Evolutionary conservation across 768 basidiomycete species (phyloP).

Genomic region (Panaeolus cyanescens): DNA sequence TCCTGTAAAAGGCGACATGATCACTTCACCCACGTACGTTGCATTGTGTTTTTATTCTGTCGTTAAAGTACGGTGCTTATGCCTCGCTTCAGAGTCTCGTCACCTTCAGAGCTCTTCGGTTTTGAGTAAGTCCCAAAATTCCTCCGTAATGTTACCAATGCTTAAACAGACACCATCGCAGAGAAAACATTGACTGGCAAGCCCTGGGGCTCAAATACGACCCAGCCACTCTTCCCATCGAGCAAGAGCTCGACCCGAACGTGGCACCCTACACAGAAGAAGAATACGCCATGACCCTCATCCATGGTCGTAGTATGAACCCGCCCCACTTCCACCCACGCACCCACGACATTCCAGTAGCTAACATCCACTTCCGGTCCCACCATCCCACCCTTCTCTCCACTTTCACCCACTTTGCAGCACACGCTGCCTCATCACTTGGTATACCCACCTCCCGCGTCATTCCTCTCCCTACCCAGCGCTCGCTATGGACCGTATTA

Average conservation of each 20-base stretch:
- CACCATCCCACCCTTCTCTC: constrained; percentile 68
- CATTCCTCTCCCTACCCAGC: constrained; percentile 69
- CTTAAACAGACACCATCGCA: background rate
- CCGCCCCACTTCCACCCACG: constrained; percentile 57
- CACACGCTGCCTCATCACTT: constrained; percentile 83
- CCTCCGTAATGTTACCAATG: background rate
- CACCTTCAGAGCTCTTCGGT: background rate
- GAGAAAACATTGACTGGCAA: background rate
- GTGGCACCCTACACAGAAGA: constrained; percentile 34
- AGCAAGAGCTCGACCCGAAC: constrained; percentile 16
- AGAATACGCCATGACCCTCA: constrained; percentile 53
- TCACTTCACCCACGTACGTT: background rate
- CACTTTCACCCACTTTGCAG: constrained; percentile 81
- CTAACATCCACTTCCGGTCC: constrained; percentile 81
- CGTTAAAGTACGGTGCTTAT: background rate
- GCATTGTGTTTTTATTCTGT: background rate
- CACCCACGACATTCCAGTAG: constrained; percentile 75
- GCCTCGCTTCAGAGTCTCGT: background rate
- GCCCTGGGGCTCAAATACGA: constrained; percentile 21
- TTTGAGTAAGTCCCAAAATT: background rate
- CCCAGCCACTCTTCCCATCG: constrained; percentile 22
- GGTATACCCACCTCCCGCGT: constrained; percentile 75
- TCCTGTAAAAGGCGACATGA: background rate
- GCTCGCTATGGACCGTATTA: constrained; percentile 83
- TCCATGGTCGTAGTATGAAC: constrained; percentile 63